Evolutionary conservation across 257 asterid genomes (phyloP).

Genomic region (Penstemon davidsonii): DNA sequence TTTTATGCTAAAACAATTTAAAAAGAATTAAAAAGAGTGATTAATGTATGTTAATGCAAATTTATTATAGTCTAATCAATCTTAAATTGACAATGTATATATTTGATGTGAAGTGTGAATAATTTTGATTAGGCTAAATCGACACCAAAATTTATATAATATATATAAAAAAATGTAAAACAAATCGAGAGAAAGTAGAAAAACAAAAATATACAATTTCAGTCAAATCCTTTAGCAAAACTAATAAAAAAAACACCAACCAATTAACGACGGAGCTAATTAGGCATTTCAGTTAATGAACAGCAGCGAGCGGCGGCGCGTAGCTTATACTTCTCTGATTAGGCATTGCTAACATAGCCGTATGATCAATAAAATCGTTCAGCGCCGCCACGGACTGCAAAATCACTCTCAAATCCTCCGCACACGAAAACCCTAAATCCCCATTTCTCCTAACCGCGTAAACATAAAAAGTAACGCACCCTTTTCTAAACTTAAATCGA

Average conservation of each 20-base stretch:
- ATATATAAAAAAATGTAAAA: background rate
- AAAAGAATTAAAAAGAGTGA: background rate
- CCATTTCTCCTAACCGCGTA: conserved; percentile 81
- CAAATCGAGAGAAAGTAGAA: background rate
- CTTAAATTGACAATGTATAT: too few relatives aligned
- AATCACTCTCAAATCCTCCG: conserved; percentile 71
- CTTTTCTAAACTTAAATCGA: conserved; percentile 86
- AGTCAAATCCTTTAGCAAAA: background rate
- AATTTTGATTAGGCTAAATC: too few relatives aligned
- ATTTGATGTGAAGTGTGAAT: too few relatives aligned
- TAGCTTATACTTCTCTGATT: conserved; percentile 71
- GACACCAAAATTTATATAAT: too few relatives aligned
- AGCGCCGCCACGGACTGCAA: conserved; percentile 75
- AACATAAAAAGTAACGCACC: conserved; percentile 84
- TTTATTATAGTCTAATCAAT: too few relatives aligned
- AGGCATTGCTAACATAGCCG: conserved; percentile 98
- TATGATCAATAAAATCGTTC: conserved; percentile 92
- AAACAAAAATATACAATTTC: background rate
- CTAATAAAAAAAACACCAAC: conserved; percentile 12
- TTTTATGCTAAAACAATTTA: too few relatives aligned
- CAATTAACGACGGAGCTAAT: too few relatives aligned
- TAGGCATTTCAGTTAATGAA: conserved; percentile 36
- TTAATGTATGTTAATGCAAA: background rate
- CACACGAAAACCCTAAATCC: conserved; percentile 53
- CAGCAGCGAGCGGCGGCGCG: conserved; percentile 67